Conservation (phyloP, 2,329 filamentous ascomycete species). For the Colletotrichum truncatum region DNA sequence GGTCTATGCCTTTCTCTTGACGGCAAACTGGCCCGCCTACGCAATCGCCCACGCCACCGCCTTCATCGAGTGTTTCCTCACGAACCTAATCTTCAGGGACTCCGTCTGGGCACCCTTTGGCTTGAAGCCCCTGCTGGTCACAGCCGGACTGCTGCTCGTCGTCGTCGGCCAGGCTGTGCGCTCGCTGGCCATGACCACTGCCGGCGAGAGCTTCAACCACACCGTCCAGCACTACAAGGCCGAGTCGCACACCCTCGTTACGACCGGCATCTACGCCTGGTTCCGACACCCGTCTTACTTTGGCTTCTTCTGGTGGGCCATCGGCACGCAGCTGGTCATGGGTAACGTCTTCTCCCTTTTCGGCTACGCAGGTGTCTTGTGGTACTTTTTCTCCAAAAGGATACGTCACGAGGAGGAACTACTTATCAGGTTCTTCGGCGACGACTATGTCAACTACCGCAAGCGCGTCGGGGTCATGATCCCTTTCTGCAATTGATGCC, state of each 20-base stretch:
- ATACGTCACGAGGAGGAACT: slow-evolving; percentile 83
- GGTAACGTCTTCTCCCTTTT: slow-evolving; percentile 84
- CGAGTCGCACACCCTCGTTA: slow-evolving; percentile 81
- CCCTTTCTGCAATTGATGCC: slow-evolving; percentile 64
- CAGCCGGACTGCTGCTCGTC: slow-evolving; percentile 72
- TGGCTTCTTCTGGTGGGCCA: slow-evolving; percentile 97
- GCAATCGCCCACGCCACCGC: slow-evolving; percentile 83
- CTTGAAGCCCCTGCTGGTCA: slow-evolving; percentile 50
- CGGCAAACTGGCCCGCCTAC: slow-evolving; percentile 85
- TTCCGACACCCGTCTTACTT: slow-evolving; percentile 94
- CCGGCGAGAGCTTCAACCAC: slow-evolving; percentile 92
- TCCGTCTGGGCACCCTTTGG: slow-evolving; percentile 56
- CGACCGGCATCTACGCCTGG: slow-evolving; percentile 77
- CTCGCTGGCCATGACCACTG: slow-evolving; percentile 87
- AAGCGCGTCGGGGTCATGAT: slow-evolving; percentile 79
- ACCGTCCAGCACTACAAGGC: slow-evolving; percentile 78
- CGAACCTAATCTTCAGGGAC: slow-evolving; percentile 63
- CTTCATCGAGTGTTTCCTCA: slow-evolving; percentile 75
- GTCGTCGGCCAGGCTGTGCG: slow-evolving; percentile 78
- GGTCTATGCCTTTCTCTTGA: slow-evolving; percentile 82
- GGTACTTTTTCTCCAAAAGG: slow-evolving; percentile 82
- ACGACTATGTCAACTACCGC: slow-evolving; percentile 81
- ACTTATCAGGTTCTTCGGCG: slow-evolving; percentile 83
- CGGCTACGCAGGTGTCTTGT: slow-evolving; percentile 79
- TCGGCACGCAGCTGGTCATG: slow-evolving; percentile 92